phyloP scores from a whole-genome alignment of 768 basidiomycete genomes.

The Mycena leptocephala region DNA sequence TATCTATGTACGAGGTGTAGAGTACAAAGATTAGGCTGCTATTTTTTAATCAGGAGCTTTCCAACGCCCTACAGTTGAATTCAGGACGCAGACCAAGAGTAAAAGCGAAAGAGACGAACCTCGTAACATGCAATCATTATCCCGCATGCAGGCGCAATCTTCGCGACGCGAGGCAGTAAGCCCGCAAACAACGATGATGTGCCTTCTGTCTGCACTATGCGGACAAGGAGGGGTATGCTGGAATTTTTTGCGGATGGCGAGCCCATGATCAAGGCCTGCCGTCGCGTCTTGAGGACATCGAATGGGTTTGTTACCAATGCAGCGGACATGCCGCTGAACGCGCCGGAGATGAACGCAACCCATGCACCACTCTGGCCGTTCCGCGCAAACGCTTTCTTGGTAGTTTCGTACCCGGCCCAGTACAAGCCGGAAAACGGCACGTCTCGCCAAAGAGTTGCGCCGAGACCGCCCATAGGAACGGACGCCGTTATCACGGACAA shows the following conservation, averaged over 20 bases:
- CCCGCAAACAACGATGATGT: constrained; percentile 86
- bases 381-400: constrained; percentile 76
- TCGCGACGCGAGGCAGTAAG: constrained; percentile 88
- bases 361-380: constrained; percentile 71
- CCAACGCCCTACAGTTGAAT: constrained; percentile 69
- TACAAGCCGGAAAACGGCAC: constrained; percentile 98
- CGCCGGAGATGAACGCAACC: constrained; percentile 92
- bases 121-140: constrained; percentile 99
- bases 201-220: constrained; percentile 88
- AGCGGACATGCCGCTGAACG: constrained; percentile 88
- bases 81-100: constrained; percentile 31
- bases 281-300: constrained; percentile 95
- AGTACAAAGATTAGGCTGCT: constrained; percentile 50
- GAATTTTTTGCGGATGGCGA: constrained; percentile 59
- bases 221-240: constrained; percentile 76
- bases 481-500: constrained; percentile 78
- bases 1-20: constrained; percentile 42
- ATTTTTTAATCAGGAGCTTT: constrained; percentile 60
- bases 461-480: constrained; percentile 92
- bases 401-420: constrained; percentile 95
- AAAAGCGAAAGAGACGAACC: constrained; percentile 59
- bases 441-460: constrained; percentile 95
- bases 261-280: constrained; percentile 88
- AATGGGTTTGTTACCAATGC: constrained; percentile 95
- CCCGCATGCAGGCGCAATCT: constrained; percentile 98